A percentile compares a stretch with the other conserved stretches of the same genome.
phyloP scores from a whole-genome alignment of 371 early-diverging fungal genomes.

The Rhizopus microsporus region DNA sequence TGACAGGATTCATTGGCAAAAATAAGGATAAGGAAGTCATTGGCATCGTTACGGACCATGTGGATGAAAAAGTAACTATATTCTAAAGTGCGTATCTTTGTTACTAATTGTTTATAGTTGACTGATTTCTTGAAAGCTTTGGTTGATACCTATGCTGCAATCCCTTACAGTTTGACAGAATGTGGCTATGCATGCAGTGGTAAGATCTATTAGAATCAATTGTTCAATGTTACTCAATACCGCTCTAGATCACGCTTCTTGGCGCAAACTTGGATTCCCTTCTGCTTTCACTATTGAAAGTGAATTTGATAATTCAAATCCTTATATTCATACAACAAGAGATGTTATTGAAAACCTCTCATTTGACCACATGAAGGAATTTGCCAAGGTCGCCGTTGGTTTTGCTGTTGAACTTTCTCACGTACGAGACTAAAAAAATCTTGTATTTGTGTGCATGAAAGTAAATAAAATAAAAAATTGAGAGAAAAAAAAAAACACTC shows the following conservation, averaged over 20 bases:
- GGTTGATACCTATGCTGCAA: slow-evolving; percentile 53
- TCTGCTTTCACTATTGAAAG: slow-evolving; percentile 89
- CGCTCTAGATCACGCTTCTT: slow-evolving; percentile 87
- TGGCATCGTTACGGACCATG: slow-evolving; percentile 85
- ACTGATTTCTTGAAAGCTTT: slow-evolving; percentile 63
- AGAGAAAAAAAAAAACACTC: background rate
- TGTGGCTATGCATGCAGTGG: slow-evolving; percentile 73
- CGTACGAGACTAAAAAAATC: slow-evolving; percentile 29
- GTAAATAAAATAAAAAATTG: background rate
- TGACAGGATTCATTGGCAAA: slow-evolving; percentile 80
- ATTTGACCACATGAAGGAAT: slow-evolving; percentile 86
- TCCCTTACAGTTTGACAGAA: slow-evolving; percentile 56
- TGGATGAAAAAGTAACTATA: slow-evolving; percentile 55
- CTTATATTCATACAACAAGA: slow-evolving; percentile 22
- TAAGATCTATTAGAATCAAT: slow-evolving; percentile 15
- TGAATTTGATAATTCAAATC: slow-evolving; percentile 67
- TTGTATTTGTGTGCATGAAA: background rate
- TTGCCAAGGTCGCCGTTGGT: slow-evolving; percentile 78
- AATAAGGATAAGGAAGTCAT: slow-evolving; percentile 62
- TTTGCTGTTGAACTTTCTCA: slow-evolving; percentile 84
- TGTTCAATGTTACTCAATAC: slow-evolving; percentile 11
- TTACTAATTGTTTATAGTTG: slow-evolving; percentile 36
- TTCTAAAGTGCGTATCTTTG: background rate
- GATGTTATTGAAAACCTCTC: slow-evolving; percentile 58
- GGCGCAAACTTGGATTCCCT: slow-evolving; percentile 83